Percentiles rank a stretch among this genome's conserved stretches.
phyloP scores from a whole-genome alignment of 1,139 yeast genomes.

The Blastobotrys arbuscula region DNA sequence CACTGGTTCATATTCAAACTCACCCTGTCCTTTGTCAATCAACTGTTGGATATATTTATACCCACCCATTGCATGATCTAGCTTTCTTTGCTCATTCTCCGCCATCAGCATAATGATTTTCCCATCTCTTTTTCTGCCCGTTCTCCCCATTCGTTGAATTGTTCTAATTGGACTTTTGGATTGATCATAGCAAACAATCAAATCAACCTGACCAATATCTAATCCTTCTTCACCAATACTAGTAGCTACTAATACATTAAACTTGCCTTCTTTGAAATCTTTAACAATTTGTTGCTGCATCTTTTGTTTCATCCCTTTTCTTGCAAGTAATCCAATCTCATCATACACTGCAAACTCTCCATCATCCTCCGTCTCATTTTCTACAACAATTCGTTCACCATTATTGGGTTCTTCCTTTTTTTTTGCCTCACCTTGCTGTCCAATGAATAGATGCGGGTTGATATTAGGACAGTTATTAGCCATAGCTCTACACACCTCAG shows the following conservation, averaged over 20 bases:
- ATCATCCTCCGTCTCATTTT: background rate
- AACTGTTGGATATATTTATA: constrained; percentile 72
- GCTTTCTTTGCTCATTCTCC: constrained; percentile 69
- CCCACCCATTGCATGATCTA: constrained; percentile 79
- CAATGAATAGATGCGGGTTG: constrained; percentile 83
- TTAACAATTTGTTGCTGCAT: constrained; percentile 53
- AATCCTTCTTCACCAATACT: constrained; percentile 98
- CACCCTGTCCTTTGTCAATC: constrained; percentile 34
- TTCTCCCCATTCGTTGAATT: constrained; percentile 95
- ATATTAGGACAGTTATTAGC: constrained; percentile 43
- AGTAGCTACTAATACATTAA: constrained; percentile 85
- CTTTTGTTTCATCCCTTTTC: constrained; percentile 39
- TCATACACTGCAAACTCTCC: constrained; percentile 14
- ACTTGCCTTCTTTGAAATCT: constrained; percentile 63
- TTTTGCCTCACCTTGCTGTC: constrained; percentile 47
- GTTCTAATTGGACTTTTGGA: constrained; percentile 91
- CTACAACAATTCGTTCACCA: background rate
- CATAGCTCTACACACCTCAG: constrained; percentile 71
- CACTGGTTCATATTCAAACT: constrained; percentile 33
- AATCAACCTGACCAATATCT: constrained; percentile 95
- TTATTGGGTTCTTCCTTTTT: background rate
- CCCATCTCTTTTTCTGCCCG: constrained; percentile 94
- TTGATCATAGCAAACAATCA: constrained; percentile 88
- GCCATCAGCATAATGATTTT: constrained; percentile 72
- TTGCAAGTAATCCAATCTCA: constrained; percentile 13